Evolutionary conservation across 345 rosid genomes (phyloP), one percentile per base, ranked within the genome.

Genomic region (Lumnitzera racemosa): DNA sequence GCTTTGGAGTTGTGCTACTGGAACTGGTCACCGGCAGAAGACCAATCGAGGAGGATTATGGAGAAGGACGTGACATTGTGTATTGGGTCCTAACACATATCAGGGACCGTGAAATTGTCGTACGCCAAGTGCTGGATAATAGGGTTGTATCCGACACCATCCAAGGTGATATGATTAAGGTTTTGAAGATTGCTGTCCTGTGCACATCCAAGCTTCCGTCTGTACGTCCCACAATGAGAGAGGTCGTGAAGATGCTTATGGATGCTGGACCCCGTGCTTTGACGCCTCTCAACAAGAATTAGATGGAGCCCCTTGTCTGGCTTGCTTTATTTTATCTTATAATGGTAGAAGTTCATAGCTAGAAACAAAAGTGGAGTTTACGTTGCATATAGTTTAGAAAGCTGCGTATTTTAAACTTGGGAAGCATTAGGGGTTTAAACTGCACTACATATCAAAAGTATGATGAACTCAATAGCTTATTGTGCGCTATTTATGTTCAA

Each of bases 151-250:
- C 72, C 0, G 59, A 72, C 55, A 46, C 73, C 0, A 76, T 74
- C 24, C 66, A 64, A 64, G 87, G 78, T 4, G 75, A 73, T 81
- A 89, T 87, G 90, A 60, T 92, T 54, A 87, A 75, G 63, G 84
- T 86, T 27, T 73, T 92, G 69, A 87, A 81, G 68, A 68, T 87
- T 25, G 94, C 81, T 14, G 64, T 89, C 60, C 82, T 76, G 24
- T 89, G 97, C 82, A 84, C 94, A 13, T 66, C 88, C 49, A 89
- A 87, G 83, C 96, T 89, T 20, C 96, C 98, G 0, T 78, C 61
- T 64, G 75, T 85, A 16, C 80, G 95, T 20, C 96, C 94, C 6
- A 75, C 76, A 29, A 92, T 85, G 98, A 76, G 91, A 74, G 90
- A 85, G 24, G 91, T 84, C 16, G 87, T 86, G 57, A 81, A 78